Percentiles rank a stretch among this genome's conserved stretches.
These are phyloP conservation scores for Magnusiomyces tetraspermus DNA, from an alignment of 1,139 yeast species.

Conservation along the genomic window DNA sequence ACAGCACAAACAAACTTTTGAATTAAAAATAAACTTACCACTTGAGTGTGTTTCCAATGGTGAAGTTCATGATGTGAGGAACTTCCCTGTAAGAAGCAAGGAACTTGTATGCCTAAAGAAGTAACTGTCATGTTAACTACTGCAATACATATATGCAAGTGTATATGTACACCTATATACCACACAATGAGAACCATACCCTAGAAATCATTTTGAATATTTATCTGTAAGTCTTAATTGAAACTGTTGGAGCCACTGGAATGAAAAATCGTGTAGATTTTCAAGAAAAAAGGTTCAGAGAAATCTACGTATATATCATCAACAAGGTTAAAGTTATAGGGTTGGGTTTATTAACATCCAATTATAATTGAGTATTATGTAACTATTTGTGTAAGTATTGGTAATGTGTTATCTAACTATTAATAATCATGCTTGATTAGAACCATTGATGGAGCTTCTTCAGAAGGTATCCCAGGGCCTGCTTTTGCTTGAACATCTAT, in stretches of 20 bases:
- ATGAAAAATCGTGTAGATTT: not conserved
- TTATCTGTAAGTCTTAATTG: not conserved
- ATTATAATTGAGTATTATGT: too few relatives aligned
- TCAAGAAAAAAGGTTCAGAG: too few relatives aligned
- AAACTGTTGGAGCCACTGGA: not conserved
- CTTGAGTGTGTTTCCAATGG: constrained; percentile 16
- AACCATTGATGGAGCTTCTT: too few relatives aligned
- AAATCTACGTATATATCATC: too few relatives aligned
- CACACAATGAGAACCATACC: not conserved
- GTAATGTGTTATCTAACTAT: too few relatives aligned
- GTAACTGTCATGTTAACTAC: not conserved
- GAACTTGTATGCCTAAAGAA: constrained; percentile 9
- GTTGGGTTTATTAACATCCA: too few relatives aligned
- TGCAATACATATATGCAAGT: not conserved
- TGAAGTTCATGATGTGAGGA: constrained; percentile 17
- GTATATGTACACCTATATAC: not conserved
- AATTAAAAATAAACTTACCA: constrained; percentile 13
- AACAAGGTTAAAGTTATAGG: too few relatives aligned
- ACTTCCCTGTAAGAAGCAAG: constrained; percentile 17
- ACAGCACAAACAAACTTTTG: not conserved
- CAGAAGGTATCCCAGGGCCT: too few relatives aligned
- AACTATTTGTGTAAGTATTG: too few relatives aligned
- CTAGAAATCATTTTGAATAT: constrained; percentile 9
- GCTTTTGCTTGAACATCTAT: too few relatives aligned
- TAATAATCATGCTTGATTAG: too few relatives aligned